A percentile compares a stretch with the other conserved stretches of the same genome.
Conservation (phyloP, 495 filamentous ascomycete genomes). For the Saxispiralis lemnorum region DNA sequence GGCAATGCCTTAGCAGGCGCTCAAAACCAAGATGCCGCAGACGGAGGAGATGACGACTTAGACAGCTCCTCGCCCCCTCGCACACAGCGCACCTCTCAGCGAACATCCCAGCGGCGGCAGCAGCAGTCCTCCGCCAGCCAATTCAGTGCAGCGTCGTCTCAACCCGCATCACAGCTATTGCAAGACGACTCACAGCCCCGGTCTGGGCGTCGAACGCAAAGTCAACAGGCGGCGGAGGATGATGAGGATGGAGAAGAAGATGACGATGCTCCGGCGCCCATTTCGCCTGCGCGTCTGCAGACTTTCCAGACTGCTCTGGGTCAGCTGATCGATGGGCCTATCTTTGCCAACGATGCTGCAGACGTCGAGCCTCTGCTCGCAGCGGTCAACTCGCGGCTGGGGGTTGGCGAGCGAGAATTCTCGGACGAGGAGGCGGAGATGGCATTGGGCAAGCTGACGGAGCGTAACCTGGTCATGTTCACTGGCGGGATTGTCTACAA, state of each 20-base stretch:
- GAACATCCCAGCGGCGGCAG: slow-evolving; percentile 18
- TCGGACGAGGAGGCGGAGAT: slow-evolving; percentile 50
- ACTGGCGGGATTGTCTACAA: slow-evolving; percentile 35
- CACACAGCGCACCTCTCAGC: slow-evolving; percentile 29
- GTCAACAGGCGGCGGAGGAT: no score
- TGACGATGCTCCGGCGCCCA: slow-evolving; percentile 22
- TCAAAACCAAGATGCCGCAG: slow-evolving; percentile 22
- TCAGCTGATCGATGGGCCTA: slow-evolving; percentile 51
- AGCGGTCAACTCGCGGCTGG: slow-evolving; percentile 59
- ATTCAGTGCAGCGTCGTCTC: slow-evolving; percentile 48
- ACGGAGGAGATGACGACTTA: slow-evolving; percentile 37
- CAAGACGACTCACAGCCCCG: slow-evolving; percentile 36
- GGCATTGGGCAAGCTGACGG: slow-evolving; percentile 63
- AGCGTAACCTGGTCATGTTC: slow-evolving; percentile 78
- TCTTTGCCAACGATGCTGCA: slow-evolving; percentile 70
- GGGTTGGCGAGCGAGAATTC: slow-evolving; percentile 39
- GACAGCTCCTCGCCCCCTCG: slow-evolving; percentile 38
- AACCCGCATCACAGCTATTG: slow-evolving; percentile 47
- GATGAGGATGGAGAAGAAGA: slow-evolving; percentile 8
- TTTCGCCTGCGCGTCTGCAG: slow-evolving; percentile 45
- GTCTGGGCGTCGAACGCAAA: neutral
- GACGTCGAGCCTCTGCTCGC: slow-evolving; percentile 55
- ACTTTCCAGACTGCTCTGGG: slow-evolving; percentile 68
- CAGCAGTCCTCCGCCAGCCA: slow-evolving; percentile 33
- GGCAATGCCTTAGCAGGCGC: slow-evolving; percentile 10